Evolutionary conservation across 2,329 filamentous ascomycete genomes (phyloP).

Genomic region (Ustulina deusta): DNA sequence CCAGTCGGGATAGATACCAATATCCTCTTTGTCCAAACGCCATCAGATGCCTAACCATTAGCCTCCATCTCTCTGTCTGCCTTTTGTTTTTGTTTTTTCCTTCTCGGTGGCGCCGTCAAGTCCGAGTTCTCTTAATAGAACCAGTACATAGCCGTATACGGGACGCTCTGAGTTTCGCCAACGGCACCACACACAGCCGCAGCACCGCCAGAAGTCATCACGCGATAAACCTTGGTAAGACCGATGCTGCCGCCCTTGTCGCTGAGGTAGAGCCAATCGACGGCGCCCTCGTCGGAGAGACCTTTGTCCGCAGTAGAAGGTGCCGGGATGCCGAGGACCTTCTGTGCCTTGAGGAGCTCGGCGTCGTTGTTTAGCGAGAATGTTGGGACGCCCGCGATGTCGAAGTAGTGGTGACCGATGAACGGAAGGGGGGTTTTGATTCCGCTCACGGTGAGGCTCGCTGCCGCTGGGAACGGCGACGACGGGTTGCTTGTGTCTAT

Average conservation of each 20-base stretch:
- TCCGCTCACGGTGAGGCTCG: conserved; percentile 54
- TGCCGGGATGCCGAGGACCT: conserved; percentile 63
- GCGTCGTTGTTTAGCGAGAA: conserved; percentile 66
- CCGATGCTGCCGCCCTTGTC: conserved; percentile 56
- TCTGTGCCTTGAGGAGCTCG: conserved; percentile 61
- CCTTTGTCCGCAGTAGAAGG: conserved; percentile 63
- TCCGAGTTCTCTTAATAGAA: conserved; percentile 55
- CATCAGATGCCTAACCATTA: conserved; percentile 33
- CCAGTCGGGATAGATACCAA: conserved; percentile 9
- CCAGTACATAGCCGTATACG: conserved; percentile 70
- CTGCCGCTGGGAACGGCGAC: conserved; percentile 55
- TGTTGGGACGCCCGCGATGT: conserved; percentile 63
- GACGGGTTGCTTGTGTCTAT: conserved; percentile 58
- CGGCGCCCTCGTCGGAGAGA: conserved; percentile 62
- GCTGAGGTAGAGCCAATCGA: conserved; percentile 66
- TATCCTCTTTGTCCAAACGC: conserved; percentile 35
- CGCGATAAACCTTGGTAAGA: conserved; percentile 63
- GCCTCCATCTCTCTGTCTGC: not conserved
- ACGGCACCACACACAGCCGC: conserved; percentile 57
- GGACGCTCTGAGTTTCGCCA: conserved; percentile 62
- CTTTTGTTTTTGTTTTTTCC: not conserved
- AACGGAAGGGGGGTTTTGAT: conserved; percentile 54
- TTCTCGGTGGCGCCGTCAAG: not conserved
- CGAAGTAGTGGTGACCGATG: conserved; percentile 77
- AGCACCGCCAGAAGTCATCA: conserved; percentile 65